These are phyloP conservation scores for Dictyostelium capitatum DNA, from an alignment of 78 protist species.

Conservation along the genomic window DNA sequence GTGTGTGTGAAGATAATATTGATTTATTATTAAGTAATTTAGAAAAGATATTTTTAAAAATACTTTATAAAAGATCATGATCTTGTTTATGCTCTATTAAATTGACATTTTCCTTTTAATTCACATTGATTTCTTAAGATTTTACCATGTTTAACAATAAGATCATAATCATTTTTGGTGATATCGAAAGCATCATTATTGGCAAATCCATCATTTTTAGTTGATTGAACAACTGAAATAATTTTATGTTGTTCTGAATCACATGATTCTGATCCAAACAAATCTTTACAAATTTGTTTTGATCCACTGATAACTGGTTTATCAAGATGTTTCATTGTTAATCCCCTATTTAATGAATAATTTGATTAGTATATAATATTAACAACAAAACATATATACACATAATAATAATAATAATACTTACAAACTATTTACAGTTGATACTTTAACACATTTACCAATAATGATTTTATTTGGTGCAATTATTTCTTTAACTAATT, in stretches of 20 bases:
- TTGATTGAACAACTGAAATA: conserved; percentile 29
- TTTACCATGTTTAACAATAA: conserved; percentile 16
- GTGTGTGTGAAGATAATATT: no score
- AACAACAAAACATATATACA: neutral
- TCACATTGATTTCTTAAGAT: conserved; percentile 25
- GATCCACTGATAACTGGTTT: conserved; percentile 37
- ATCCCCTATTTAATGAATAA: neutral
- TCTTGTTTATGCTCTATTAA: neutral
- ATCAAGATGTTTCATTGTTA: neutral
- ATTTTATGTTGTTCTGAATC: neutral
- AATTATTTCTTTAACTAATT: neutral
- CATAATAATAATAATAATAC: neutral
- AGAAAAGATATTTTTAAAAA: no score
- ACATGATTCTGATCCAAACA: conserved; percentile 5
- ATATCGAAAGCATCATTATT: neutral
- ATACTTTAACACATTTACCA: neutral
- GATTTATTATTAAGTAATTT: no score
- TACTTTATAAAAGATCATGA: no score
- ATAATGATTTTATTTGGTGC: neutral
- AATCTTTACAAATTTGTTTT: conserved; percentile 12
- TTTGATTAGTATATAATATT: neutral
- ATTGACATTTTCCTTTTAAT: conserved; percentile 14
- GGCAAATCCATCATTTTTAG: conserved; percentile 23
- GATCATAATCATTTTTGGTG: neutral
- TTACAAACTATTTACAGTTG: neutral